phyloP scores from a whole-genome alignment of 148 eudicot genomes.

The Amaranthus palmeri region DNA sequence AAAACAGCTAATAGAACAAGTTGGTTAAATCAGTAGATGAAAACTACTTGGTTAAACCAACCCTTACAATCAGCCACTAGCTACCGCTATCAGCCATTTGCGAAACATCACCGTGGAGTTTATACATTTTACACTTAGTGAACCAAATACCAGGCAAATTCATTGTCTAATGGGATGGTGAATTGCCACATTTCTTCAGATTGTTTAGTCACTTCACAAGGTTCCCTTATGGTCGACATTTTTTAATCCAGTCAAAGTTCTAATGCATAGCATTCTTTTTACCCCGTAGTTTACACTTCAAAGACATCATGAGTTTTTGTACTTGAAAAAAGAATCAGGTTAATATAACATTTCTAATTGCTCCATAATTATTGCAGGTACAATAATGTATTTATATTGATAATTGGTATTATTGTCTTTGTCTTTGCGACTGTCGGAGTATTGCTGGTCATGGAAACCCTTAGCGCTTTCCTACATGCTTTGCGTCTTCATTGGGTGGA shows the following conservation, averaged over 20 bases:
- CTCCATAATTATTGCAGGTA: constrained; percentile 38
- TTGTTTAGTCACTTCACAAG: background rate
- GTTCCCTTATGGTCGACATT: background rate
- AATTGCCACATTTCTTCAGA: background rate
- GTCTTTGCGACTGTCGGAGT: constrained; percentile 86
- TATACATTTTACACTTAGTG: too few relatives aligned
- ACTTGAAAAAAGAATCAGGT: background rate
- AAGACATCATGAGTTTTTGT: background rate
- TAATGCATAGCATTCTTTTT: too few relatives aligned
- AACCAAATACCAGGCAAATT: background rate
- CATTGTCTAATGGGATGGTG: background rate
- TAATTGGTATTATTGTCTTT: constrained; percentile 64
- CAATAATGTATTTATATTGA: constrained; percentile 59
- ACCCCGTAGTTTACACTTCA: background rate
- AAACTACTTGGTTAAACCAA: too few relatives aligned
- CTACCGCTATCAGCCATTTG: too few relatives aligned
- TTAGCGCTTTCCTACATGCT: constrained; percentile 93
- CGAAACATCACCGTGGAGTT: too few relatives aligned
- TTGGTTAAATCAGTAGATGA: too few relatives aligned
- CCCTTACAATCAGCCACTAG: too few relatives aligned
- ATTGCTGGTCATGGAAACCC: constrained; percentile 87
- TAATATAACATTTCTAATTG: background rate
- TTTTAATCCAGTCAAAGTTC: background rate
- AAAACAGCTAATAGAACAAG: too few relatives aligned
- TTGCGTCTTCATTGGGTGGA: constrained; percentile 95